A percentile compares a stretch with the other conserved stretches of the same genome.
These are phyloP conservation scores for Aegilops sharonensis DNA, from an alignment of 176 grass and related monocot species.

Conservation along the genomic window DNA sequence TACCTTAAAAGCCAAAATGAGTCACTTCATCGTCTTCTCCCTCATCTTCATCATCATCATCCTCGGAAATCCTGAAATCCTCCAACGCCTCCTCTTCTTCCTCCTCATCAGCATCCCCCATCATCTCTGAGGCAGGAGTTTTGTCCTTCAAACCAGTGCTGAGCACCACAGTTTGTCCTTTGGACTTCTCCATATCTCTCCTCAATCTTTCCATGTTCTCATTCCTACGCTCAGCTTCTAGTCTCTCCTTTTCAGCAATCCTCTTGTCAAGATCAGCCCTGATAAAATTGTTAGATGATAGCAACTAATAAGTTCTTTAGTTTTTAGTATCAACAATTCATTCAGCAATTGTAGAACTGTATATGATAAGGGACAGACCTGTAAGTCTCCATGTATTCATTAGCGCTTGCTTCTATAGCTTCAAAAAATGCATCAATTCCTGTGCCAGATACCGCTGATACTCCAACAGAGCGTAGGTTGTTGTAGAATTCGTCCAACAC, in stretches of 20 bases:
- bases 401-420: conserved; percentile 73
- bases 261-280: conserved; percentile 97
- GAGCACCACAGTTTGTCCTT: conserved; percentile 83
- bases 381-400: conserved; percentile 92
- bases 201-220: conserved; percentile 78
- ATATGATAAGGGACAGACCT: conserved; percentile 41
- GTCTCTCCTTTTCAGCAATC: conserved; percentile 74
- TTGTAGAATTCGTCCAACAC: conserved; percentile 94
- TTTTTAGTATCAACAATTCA: neutral
- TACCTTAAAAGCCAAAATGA: conserved; percentile 72
- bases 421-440: conserved; percentile 76
- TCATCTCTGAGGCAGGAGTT: conserved; percentile 40
- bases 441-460: conserved; percentile 77
- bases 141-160: conserved; percentile 86
- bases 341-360: neutral
- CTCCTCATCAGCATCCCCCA: conserved; percentile 59
- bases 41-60: conserved; percentile 72
- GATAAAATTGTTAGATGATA: conserved; percentile 12
- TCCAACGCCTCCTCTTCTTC: conserved; percentile 66
- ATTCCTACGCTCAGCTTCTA: conserved; percentile 65
- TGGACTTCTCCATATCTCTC: conserved; percentile 89
- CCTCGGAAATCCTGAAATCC: conserved; percentile 56
- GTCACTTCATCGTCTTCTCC: conserved; percentile 75
- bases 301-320: neutral
- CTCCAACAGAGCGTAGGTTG: conserved; percentile 79